Percentiles rank a stretch among this genome's conserved stretches.
phyloP scores from a whole-genome alignment of 2,329 filamentous ascomycete genomes.

The Penicillium olsonii region DNA sequence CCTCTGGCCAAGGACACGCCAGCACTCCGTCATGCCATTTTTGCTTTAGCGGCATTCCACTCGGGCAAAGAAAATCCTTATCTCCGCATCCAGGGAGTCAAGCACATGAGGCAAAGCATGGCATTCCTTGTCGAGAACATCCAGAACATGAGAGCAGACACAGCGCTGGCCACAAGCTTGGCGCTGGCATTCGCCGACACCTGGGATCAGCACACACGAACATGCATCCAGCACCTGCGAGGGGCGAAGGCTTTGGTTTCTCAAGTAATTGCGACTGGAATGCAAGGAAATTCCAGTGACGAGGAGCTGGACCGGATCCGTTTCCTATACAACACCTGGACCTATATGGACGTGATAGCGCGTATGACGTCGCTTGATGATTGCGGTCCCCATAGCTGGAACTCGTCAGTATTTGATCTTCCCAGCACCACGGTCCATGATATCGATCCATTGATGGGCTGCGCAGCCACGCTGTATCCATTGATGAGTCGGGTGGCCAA shows the following conservation, averaged over 20 bases:
- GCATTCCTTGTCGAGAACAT: conserved; percentile 60
- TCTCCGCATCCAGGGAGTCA: conserved; percentile 64
- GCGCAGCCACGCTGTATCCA: conserved; percentile 67
- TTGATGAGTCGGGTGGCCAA: conserved; percentile 67
- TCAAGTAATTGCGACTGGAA: conserved; percentile 54
- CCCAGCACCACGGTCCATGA: conserved; percentile 52
- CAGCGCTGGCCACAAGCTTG: conserved; percentile 69
- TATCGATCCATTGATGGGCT: conserved; percentile 72
- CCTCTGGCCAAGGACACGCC: conserved; percentile 65
- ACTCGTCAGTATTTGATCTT: conserved; percentile 41
- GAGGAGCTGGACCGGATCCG: conserved; percentile 58
- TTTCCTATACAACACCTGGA: conserved; percentile 71
- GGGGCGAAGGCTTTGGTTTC: conserved; percentile 66
- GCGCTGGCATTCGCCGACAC: conserved; percentile 69
- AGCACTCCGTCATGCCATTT: conserved; percentile 67
- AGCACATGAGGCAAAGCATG: conserved; percentile 68
- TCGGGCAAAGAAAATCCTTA: conserved; percentile 59
- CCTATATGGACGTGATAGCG: conserved; percentile 73
- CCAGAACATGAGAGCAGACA: conserved; percentile 64
- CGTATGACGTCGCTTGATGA: conserved; percentile 64
- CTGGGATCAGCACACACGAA: conserved; percentile 70
- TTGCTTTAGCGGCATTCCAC: conserved; percentile 70
- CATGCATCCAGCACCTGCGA: conserved; percentile 68
- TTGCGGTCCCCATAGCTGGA: conserved; percentile 53
- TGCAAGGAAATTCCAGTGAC: conserved; percentile 40